These are phyloP conservation scores for Cystodermella granulosa DNA, from an alignment of 1,284 basidiomycete species.

Conservation along the genomic window DNA sequence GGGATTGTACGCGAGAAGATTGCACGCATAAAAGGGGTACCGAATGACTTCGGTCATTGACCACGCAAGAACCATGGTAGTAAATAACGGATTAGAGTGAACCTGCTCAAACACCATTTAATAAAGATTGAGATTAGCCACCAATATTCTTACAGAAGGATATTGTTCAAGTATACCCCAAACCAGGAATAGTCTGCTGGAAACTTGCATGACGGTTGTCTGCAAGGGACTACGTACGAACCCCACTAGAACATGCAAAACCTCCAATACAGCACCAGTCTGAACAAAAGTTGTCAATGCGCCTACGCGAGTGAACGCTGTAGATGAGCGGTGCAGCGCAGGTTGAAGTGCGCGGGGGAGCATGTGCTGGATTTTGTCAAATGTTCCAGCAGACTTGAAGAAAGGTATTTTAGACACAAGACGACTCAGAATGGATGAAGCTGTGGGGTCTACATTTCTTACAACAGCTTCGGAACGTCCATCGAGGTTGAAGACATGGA, in stretches of 20 bases:
- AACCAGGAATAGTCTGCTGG: conserved; percentile 79
- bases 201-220: conserved; percentile 84
- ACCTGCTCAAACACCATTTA: conserved; percentile 42
- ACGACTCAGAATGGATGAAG: conserved; percentile 35
- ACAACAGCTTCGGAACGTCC: conserved; percentile 30
- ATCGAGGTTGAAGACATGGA: conserved; percentile 49
- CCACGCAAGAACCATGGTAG: conserved; percentile 93
- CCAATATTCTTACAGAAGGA: conserved; percentile 41
- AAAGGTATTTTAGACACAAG: conserved; percentile 36
- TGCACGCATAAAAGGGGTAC: conserved; percentile 83
- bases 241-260: conserved; percentile 76
- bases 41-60: conserved; percentile 87
- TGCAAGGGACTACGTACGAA: conserved; percentile 81
- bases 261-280: conserved; percentile 75
- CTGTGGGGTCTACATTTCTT: conserved; percentile 25
- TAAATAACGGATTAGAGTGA: conserved; percentile 74
- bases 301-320: conserved; percentile 59
- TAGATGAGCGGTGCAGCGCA: conserved; percentile 44
- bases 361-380: conserved; percentile 27
- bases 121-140: background rate
- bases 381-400: conserved; percentile 27
- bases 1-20: conserved; percentile 55
- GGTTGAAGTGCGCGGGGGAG: conserved; percentile 38
- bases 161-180: conserved; percentile 78
- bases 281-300: conserved; percentile 69